Conservation (phyloP, 2,329 filamentous ascomycete genomes). For the Botryotinia narcissicola region DNA sequence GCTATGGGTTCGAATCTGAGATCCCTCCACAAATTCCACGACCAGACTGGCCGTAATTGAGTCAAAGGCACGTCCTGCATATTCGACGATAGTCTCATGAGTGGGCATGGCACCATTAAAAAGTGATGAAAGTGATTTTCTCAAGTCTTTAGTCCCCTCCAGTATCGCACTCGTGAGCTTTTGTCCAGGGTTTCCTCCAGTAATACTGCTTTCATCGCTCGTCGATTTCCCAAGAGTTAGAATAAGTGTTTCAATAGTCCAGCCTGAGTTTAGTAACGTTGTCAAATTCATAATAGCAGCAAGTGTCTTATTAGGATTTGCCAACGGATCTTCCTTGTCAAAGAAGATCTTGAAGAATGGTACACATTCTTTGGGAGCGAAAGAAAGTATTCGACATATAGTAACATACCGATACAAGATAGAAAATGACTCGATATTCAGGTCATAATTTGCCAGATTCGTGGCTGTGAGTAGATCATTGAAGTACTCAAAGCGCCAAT, state of each 20-base stretch:
- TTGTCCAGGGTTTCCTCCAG: background rate
- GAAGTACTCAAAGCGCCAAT: background rate
- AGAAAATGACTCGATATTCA: background rate
- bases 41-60: background rate
- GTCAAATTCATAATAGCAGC: background rate
- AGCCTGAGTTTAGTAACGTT: background rate
- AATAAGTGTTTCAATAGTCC: background rate
- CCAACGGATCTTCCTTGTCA: background rate
- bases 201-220: background rate
- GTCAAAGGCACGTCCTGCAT: background rate
- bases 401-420: background rate
- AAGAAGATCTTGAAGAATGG: background rate
- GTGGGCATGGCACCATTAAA: background rate
- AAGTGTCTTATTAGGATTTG: background rate
- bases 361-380: background rate
- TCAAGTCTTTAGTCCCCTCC: background rate
- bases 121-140: background rate
- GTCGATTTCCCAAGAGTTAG: background rate
- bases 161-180: background rate
- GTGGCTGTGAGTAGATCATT: background rate
- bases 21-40: background rate
- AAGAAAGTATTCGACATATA: background rate
- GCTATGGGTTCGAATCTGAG: background rate
- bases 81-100: background rate
- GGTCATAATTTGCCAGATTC: background rate